Conservation (phyloP, 2,329 filamentous ascomycete genomes). For the Sphaerulina vaccinii region DNA sequence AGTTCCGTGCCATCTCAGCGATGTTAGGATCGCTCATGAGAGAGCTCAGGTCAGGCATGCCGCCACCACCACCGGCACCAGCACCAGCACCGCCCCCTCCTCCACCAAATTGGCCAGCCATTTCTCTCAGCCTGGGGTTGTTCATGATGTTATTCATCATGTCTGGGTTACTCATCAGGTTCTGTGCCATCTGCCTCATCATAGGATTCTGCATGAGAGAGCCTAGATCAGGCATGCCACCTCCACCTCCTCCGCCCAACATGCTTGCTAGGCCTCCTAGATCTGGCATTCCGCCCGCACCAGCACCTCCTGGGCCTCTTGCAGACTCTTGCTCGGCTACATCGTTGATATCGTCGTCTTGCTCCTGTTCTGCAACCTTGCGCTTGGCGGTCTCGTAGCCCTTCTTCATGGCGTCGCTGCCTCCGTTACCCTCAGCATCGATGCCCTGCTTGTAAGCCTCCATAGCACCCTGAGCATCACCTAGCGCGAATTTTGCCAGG, state of each 20-base stretch:
- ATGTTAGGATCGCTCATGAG: slow-evolving; percentile 92
- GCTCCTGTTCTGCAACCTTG: slow-evolving; percentile 76
- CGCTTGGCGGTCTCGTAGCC: slow-evolving; percentile 91
- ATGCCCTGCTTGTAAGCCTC: slow-evolving; percentile 93
- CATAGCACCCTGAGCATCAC: slow-evolving; percentile 87
- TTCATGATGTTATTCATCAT: slow-evolving; percentile 89
- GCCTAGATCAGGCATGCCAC: slow-evolving; percentile 83
- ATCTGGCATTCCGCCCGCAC: slow-evolving; percentile 48
- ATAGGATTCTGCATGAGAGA: slow-evolving; percentile 96
- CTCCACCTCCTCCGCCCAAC: slow-evolving; percentile 59
- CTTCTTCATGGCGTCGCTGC: slow-evolving; percentile 96
- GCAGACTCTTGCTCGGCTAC: slow-evolving; percentile 26
- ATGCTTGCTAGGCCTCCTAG: slow-evolving; percentile 44
- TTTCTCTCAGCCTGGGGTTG: slow-evolving; percentile 83
- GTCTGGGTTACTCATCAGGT: slow-evolving; percentile 93
- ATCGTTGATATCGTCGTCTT: slow-evolving; percentile 40
- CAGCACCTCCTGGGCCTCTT: slow-evolving; percentile 36
- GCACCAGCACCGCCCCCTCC: slow-evolving; percentile 42
- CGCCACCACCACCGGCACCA: slow-evolving; percentile 43
- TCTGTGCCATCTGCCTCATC: slow-evolving; percentile 97
- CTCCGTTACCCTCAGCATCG: slow-evolving; percentile 88
- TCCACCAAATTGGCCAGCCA: slow-evolving; percentile 75
- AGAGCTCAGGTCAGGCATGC: slow-evolving; percentile 81
- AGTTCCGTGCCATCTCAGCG: slow-evolving; percentile 76
- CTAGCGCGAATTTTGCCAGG: slow-evolving; percentile 85